Conservation (phyloP, 2,329 filamentous ascomycete genomes). For the Neofusicoccum sp. region DNA sequence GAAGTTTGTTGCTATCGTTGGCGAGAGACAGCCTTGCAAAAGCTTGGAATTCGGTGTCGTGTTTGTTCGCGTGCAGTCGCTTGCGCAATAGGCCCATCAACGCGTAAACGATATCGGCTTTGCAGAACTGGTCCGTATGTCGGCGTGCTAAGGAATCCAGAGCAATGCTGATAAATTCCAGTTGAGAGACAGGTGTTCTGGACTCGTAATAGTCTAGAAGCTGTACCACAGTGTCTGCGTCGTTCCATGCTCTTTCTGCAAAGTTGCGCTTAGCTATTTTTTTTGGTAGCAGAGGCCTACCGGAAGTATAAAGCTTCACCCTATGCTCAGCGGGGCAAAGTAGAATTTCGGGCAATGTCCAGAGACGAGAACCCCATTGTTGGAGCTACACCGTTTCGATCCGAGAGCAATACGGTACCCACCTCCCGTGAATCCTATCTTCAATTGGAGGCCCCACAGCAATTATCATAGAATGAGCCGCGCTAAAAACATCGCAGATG, state of each 20-base stretch:
- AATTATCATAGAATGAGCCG: slow-evolving; percentile 14
- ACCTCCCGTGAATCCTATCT: background rate
- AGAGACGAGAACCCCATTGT: slow-evolving; percentile 1
- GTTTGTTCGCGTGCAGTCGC: background rate
- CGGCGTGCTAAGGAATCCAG: slow-evolving; percentile 2
- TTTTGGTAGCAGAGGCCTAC: background rate
- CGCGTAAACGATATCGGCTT: slow-evolving; percentile 2
- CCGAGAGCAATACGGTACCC: background rate
- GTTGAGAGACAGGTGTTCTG: background rate
- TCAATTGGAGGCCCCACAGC: background rate
- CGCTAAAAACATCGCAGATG: slow-evolving; percentile 13
- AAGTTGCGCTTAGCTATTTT: slow-evolving; percentile 11
- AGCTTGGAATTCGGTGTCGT: background rate
- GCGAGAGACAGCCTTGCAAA: slow-evolving; percentile 6
- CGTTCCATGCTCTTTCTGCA: slow-evolving; percentile 7
- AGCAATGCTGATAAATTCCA: slow-evolving; percentile 11
- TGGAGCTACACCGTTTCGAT: background rate
- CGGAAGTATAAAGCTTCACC: background rate
- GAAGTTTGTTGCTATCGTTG: slow-evolving; percentile 1
- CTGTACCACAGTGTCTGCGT: background rate
- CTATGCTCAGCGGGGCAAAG: background rate
- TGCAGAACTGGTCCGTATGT: background rate
- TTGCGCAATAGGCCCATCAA: slow-evolving; percentile 2
- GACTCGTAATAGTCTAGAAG: slow-evolving; percentile 10
- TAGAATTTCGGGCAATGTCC: slow-evolving; percentile 1